Conservation (phyloP, 305 asterid species). For the Petunia hybrid region DNA sequence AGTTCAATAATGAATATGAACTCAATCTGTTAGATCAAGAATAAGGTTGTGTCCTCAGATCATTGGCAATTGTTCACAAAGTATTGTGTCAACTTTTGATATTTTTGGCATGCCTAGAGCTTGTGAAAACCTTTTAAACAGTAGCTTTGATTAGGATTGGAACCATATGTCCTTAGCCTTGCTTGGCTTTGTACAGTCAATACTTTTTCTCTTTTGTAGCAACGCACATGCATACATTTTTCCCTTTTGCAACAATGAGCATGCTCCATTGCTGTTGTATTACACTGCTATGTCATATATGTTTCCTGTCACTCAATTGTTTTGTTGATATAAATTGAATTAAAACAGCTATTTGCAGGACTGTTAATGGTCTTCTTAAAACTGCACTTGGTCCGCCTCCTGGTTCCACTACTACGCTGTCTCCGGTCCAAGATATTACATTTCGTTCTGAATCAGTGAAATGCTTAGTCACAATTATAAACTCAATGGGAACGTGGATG, state of each 20-base stretch:
- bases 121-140: not conserved
- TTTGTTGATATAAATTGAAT: slow-evolving; percentile 40
- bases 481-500: slow-evolving; percentile 98
- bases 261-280: slow-evolving; percentile 21
- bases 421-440: slow-evolving; percentile 90
- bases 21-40: slow-evolving; percentile 23
- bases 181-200: not conserved
- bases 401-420: slow-evolving; percentile 84
- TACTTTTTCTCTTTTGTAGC: not conserved
- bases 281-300: slow-evolving; percentile 23
- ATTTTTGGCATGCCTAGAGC: not conserved
- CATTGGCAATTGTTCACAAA: slow-evolving; percentile 21
- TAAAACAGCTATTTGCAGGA: slow-evolving; percentile 72
- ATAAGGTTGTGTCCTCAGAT: slow-evolving; percentile 13
- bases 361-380: slow-evolving; percentile 96
- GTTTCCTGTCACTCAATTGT: slow-evolving; percentile 28
- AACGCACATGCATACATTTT: slow-evolving; percentile 6
- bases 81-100: not conserved
- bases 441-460: slow-evolving; percentile 96
- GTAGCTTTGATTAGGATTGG: slow-evolving; percentile 11
- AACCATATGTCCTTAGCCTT: slow-evolving; percentile 2
- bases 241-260: not conserved
- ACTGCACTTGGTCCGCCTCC: slow-evolving; percentile 98
- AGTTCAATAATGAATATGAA: slow-evolving; percentile 16
- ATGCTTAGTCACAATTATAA: slow-evolving; percentile 86